phyloP scores from a whole-genome alignment of 2,329 filamentous ascomycete genomes.

The Davidsoniella neocaledoniae region DNA sequence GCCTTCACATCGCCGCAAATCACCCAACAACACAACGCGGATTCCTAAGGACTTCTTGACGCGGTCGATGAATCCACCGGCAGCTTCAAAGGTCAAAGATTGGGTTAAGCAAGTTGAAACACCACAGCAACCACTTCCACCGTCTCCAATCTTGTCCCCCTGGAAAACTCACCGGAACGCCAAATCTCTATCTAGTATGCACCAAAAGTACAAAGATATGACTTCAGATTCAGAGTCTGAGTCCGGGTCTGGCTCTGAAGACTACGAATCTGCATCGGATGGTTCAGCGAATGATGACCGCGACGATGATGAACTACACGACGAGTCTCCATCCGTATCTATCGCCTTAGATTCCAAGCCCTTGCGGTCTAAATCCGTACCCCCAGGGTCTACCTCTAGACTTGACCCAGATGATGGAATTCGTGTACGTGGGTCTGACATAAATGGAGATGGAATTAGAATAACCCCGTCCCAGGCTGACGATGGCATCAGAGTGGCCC shows the following conservation, averaged over 20 bases:
- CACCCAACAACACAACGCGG: slow-evolving; percentile 16
- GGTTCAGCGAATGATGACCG: not conserved
- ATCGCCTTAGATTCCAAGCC: not conserved
- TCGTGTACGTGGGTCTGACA: slow-evolving; percentile 12
- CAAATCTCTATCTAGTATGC: slow-evolving; percentile 9
- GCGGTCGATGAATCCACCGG: slow-evolving; percentile 35
- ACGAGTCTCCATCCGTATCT: not conserved
- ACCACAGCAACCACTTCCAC: slow-evolving; percentile 16
- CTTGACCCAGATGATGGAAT: slow-evolving; percentile 19
- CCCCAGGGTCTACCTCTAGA: not conserved
- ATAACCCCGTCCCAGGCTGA: slow-evolving; percentile 14
- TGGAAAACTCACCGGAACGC: slow-evolving; percentile 8
- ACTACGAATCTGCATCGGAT: slow-evolving; percentile 3
- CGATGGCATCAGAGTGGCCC: slow-evolving; percentile 30
- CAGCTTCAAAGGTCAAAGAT: slow-evolving; percentile 42
- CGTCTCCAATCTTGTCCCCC: not conserved
- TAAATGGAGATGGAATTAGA: slow-evolving; percentile 4
- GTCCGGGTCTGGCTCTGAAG: not conserved
- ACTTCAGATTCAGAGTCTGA: slow-evolving; percentile 1
- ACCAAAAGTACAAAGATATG: slow-evolving; percentile 1
- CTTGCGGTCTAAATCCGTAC: slow-evolving; percentile 1
- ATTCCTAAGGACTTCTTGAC: slow-evolving; percentile 44
- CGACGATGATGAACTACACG: not conserved
- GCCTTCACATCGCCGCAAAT: slow-evolving; percentile 19
- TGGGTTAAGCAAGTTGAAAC: slow-evolving; percentile 42